Percentiles rank a stretch among this genome's conserved stretches.
phyloP scores from a whole-genome alignment of 352 stramenopile species.

The Pythium guiyangense region DNA sequence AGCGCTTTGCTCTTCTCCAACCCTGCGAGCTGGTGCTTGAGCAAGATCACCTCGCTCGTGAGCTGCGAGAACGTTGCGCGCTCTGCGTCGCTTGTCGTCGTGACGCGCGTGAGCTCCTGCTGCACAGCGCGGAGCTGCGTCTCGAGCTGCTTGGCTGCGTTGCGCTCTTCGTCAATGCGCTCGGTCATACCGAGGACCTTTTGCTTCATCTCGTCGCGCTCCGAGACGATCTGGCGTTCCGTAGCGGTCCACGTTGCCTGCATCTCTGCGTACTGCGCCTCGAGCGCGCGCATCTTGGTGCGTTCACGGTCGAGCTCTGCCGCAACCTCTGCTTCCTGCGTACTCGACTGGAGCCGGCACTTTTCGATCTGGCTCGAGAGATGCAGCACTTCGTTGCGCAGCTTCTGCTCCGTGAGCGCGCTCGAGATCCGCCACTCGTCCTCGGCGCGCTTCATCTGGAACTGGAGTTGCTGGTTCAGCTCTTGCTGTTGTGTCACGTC shows the following conservation, averaged over 20 bases:
- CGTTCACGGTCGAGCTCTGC: conserved; percentile 24
- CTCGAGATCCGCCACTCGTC: conserved; percentile 31
- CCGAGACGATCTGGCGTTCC: conserved; percentile 32
- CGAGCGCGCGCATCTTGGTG: conserved; percentile 32
- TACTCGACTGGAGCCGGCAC: conserved; percentile 29
- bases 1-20: conserved; percentile 39
- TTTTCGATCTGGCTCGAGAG: conserved; percentile 49
- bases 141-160: conserved; percentile 34
- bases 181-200: conserved; percentile 35
- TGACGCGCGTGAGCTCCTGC: conserved; percentile 37
- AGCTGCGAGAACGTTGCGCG: conserved; percentile 24
- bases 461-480: conserved; percentile 12
- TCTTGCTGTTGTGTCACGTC: conserved; percentile 17
- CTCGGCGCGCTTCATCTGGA: conserved; percentile 28
- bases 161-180: conserved; percentile 32
- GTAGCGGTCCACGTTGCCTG: conserved; percentile 29
- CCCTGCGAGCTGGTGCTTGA: conserved; percentile 47
- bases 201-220: conserved; percentile 53
- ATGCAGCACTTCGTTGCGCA: conserved; percentile 63
- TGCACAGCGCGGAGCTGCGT: conserved; percentile 37
- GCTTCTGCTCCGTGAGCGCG: conserved; percentile 51
- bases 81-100: conserved; percentile 31
- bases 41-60: conserved; percentile 43
- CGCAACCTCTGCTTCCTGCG: conserved; percentile 30
- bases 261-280: conserved; percentile 24